A percentile compares a stretch with the other conserved stretches of the same genome.
Conservation (phyloP, 1,284 basidiomycete species). For the Cryptococcus amylolentus region DNA sequence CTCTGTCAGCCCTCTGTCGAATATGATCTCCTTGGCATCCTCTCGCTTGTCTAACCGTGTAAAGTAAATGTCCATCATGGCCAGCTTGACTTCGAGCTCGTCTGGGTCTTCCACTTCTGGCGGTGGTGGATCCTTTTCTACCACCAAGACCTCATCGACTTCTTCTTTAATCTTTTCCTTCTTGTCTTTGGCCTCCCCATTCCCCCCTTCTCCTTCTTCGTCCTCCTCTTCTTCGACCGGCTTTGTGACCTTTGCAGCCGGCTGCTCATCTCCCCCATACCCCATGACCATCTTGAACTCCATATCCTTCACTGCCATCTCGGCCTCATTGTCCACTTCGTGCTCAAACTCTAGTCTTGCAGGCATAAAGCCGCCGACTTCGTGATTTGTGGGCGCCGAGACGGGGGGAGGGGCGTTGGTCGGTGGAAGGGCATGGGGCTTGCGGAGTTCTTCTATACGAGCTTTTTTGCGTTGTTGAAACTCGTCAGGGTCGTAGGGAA, state of each 20-base stretch:
- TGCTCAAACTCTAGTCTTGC: conserved; percentile 97
- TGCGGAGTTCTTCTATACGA: conserved; percentile 64
- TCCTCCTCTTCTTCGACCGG: conserved; percentile 33
- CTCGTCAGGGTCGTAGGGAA: conserved; percentile 70
- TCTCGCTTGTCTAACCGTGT: conserved; percentile 84
- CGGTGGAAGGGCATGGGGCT: conserved; percentile 50
- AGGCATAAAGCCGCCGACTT: conserved; percentile 89
- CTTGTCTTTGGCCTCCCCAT: conserved; percentile 18
- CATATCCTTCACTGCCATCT: conserved; percentile 91
- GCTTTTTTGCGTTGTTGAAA: conserved; percentile 84
- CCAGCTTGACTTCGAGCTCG: conserved; percentile 86
- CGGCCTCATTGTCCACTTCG: conserved; percentile 94
- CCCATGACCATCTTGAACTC: conserved; percentile 85
- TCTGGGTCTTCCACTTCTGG: conserved; percentile 69
- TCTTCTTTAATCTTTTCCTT: conserved; percentile 37
- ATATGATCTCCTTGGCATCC: conserved; percentile 86
- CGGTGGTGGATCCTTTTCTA: conserved; percentile 61
- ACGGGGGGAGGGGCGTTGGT: conserved; percentile 65
- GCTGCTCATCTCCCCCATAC: conserved; percentile 78
- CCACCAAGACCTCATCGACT: conserved; percentile 17
- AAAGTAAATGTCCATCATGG: conserved; percentile 86
- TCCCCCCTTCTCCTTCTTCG: conserved; percentile 33
- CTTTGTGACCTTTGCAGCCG: conserved; percentile 51
- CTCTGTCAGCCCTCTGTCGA: conserved; percentile 85
- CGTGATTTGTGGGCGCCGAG: conserved; percentile 92